These are phyloP conservation scores for Cutaneotrichosporon cutaneum DNA, from an alignment of 1,284 basidiomycete species.

Conservation along the genomic window DNA sequence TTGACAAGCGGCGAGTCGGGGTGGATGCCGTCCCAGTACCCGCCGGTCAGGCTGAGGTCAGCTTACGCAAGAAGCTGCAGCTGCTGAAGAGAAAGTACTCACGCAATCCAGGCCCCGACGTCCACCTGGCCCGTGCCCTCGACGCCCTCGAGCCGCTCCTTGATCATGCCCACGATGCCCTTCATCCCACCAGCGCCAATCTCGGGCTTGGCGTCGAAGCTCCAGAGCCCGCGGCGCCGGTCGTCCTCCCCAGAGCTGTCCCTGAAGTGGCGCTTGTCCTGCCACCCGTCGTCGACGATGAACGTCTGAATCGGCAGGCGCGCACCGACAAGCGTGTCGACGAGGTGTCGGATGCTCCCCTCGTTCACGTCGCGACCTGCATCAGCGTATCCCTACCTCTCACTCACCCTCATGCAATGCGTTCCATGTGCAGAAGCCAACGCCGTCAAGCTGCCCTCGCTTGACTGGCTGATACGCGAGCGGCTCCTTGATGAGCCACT, in stretches of 20 bases:
- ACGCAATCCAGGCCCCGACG: conserved; percentile 39
- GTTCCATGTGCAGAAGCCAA: conserved; percentile 26
- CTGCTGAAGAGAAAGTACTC: background rate
- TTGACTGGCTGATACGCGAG: background rate
- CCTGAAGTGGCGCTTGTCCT: conserved; percentile 23
- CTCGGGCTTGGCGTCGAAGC: conserved; percentile 13
- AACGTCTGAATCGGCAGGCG: conserved; percentile 34
- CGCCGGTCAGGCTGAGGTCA: conserved; percentile 27
- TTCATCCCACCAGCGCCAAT: conserved; percentile 12
- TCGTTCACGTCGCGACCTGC: conserved; percentile 12
- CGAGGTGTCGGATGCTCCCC: conserved; percentile 11
- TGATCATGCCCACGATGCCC: conserved; percentile 9
- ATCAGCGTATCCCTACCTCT: background rate
- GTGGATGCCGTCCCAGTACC: conserved; percentile 42
- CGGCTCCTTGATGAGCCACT: conserved; percentile 1
- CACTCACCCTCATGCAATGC: conserved; percentile 19
- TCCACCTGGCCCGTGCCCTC: conserved; percentile 3
- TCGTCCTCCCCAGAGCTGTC: background rate
- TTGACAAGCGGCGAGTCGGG: conserved; percentile 28
- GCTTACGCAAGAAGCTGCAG: background rate
- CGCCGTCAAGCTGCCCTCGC: conserved; percentile 15
- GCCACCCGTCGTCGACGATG: conserved; percentile 48
- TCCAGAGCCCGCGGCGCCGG: conserved; percentile 18
- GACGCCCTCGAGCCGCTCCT: conserved; percentile 7
- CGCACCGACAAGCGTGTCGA: conserved; percentile 10